phyloP scores from a whole-genome alignment of 495 filamentous ascomycete genomes.

The Aspergillus saccharolyticus region DNA sequence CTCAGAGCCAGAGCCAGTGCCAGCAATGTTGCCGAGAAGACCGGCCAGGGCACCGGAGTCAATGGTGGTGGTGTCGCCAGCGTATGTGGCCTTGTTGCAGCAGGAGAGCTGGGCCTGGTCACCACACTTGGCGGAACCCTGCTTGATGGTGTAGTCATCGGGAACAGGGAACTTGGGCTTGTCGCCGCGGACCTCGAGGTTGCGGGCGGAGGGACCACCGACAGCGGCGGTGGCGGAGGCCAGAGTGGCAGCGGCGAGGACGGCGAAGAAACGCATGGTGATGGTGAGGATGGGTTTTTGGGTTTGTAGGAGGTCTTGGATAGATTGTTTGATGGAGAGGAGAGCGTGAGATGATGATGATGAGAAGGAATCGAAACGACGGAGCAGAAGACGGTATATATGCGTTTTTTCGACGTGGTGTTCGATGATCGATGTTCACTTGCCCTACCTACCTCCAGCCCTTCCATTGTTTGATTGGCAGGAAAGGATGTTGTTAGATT shows the following conservation, averaged over 20 bases:
- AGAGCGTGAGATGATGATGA: not conserved
- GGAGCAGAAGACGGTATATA: not conserved
- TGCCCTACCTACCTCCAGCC: not conserved
- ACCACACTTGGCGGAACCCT: constrained; percentile 47
- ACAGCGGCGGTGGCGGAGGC: constrained; percentile 6
- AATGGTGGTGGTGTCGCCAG: constrained; percentile 39
- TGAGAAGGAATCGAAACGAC: not conserved
- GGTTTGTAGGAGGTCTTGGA: not conserved
- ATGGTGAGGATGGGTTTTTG: not conserved
- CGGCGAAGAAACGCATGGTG: constrained; percentile 14
- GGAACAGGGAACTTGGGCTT: constrained; percentile 32
- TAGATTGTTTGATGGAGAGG: not conserved
- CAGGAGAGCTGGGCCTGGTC: constrained; percentile 46
- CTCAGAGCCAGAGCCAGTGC: constrained; percentile 30
- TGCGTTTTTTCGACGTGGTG: not conserved
- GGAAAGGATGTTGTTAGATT: not conserved
- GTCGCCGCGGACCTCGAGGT: constrained; percentile 8
- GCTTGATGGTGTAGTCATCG: constrained; percentile 40
- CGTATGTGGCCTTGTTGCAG: constrained; percentile 43
- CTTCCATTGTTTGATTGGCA: not conserved
- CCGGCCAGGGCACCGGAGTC: constrained; percentile 26
- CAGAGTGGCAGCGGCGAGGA: constrained; percentile 2
- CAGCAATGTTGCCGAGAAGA: constrained; percentile 28
- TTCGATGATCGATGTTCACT: not conserved
- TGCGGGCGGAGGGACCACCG: constrained; percentile 2